Base-by-base conservation (phyloP, 805 yeast species). In the Yamadazyma sp. region DNA sequence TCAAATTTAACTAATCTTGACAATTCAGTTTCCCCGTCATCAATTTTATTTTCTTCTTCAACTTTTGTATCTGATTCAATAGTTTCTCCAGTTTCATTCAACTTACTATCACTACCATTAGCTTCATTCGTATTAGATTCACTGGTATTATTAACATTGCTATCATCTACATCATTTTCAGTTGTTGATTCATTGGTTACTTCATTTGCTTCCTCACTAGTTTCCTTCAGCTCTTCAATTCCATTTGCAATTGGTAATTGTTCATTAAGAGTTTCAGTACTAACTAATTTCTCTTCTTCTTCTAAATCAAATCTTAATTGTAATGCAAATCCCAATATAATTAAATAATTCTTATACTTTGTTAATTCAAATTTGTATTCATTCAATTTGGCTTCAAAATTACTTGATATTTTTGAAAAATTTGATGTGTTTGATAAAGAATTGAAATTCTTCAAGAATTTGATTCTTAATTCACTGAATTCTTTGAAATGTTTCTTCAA, bases 281-380 rank as follows among this genome's bases (percentile, higher is more conserved):
- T 20, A 21, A 27, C 15, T 4, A 11, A 31, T 33, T 36, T 49
- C 37, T 61, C 63, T 33, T 55, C 59, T 25, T 51, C 59, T 39
- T 65, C 68, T 39, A 65, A 52, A 36, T 69, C 70, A 34, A 59
- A 62, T 40, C 78, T 60, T 38, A 72, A 54, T 38, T 63, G 67
- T 39, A 73, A 63, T 0, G 73, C 78, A 44, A 59, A 60, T n/a
- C 70, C 75, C 27, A 75, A 56, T 34, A 65, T 61, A 22, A 61
- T 50, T 25, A 73, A 56, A 50, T 75, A 75, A 38, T 55, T 54
- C 50, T 66, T 71, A 48, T 70, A 71, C 49, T 70, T 64, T 36
- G 56, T 50, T 44, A 69, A 52, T 39, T 74, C 78, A 24, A 52
- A 50, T 42, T 68, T 69, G 45, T 73, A 65, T 40, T 70, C 73